phyloP scores from a whole-genome alignment of 768 basidiomycete genomes.

The Boletus insuetus region DNA sequence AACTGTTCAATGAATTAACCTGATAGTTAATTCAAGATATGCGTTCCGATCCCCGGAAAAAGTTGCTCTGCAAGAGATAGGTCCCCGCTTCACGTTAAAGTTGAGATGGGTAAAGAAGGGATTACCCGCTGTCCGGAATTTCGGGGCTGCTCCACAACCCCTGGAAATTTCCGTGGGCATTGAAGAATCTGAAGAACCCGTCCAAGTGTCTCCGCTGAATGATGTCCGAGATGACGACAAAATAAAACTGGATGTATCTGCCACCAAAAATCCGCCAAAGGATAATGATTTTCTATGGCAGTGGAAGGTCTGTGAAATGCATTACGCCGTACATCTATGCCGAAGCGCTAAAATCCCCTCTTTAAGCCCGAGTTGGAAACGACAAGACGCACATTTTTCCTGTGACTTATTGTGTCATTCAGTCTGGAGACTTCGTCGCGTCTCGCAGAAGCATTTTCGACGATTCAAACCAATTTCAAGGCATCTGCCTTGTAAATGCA shows the following conservation, averaged over 20 bases:
- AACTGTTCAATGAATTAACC: background rate
- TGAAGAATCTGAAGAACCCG: conserved; percentile 26
- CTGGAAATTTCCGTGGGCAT: conserved; percentile 50
- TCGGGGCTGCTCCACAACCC: conserved; percentile 59
- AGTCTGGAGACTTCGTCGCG: too few relatives aligned
- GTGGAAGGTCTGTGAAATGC: conserved; percentile 70
- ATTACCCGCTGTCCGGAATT: conserved; percentile 72
- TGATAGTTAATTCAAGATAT: conserved; percentile 51
- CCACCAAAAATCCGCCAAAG: conserved; percentile 48
- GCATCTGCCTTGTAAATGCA: too few relatives aligned
- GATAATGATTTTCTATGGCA: conserved; percentile 83
- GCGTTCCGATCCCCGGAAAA: conserved; percentile 90
- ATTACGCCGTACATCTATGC: background rate
- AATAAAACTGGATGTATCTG: conserved; percentile 4
- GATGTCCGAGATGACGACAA: conserved; percentile 17
- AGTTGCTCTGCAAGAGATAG: conserved; percentile 94
- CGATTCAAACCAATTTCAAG: too few relatives aligned
- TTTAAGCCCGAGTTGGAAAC: conserved; percentile 90
- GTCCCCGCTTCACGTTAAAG: conserved; percentile 95
- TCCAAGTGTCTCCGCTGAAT: conserved; percentile 15
- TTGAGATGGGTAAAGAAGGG: conserved; percentile 86
- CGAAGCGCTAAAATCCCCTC: background rate
- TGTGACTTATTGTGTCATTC: conserved; percentile 42
- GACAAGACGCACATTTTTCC: conserved; percentile 85
- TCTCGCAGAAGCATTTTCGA: too few relatives aligned